Base-by-base conservation (phyloP, 306 rosid genomes). In the Begonia masoniana region DNA sequence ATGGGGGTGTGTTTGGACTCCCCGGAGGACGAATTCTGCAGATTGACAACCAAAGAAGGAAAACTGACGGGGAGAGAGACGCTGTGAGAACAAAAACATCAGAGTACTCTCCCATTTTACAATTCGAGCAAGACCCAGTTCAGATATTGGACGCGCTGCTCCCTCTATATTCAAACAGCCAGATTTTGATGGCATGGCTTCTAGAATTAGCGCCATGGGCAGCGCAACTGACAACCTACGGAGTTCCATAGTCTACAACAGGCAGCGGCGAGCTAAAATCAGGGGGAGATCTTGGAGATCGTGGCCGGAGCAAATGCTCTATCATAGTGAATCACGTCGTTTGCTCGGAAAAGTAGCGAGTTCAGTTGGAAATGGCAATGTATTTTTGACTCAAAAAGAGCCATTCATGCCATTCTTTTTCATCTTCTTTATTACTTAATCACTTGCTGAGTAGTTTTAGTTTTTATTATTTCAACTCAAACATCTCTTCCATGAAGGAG, bases 271-370 rank as follows among this genome's bases (percentile, higher is more conserved):
- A 58, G 97, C 95, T 3, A 84, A 88, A 65, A 84, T 88, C 67
- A 84, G 95, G 0, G 92, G 95, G 1, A n/a, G n/a, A n/a, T n/a
- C n/a, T n/a, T n/a, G n/a, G 97, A 88, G 79, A 88, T 88, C 70
- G 81, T 88, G 63, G 87, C 95, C 19, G 97, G 97, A 21, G 95
- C 97, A 55, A 39, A 82, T 48, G 95, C 88, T 35, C 54, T 66
- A 43, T 8, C 4, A 48, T 66, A 69, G 31, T 9, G 24, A 21
- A 21, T 21, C 24, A 21, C 24, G 4, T 21, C 24, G 24, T 21
- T 21, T 21, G 24, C 24, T 31, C 39, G 39, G 39, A 31, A 31
- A 31, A 31, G 39, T 31, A 31, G 39, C 9, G 39, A 31, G 39
- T 31, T 31, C 8, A 31, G 39, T 5, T 31, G 39, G 39, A 31